Evolutionary conservation across 495 filamentous ascomycete genomes (phyloP), one percentile per base, ranked within the genome.

Genomic region (Eremomyces bilateralis): DNA sequence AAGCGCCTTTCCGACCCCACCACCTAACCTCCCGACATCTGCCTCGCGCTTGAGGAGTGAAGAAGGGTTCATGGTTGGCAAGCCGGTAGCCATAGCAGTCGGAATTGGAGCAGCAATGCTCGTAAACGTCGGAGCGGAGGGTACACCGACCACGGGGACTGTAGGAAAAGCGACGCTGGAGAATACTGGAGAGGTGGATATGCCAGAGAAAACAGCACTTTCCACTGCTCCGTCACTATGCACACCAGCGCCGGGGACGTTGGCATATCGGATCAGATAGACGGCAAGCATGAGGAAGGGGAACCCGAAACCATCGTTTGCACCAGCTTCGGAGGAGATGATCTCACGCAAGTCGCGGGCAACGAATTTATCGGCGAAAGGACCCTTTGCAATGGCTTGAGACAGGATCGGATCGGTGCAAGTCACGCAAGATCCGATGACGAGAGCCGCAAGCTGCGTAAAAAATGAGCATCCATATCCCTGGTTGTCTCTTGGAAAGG

Each of bases 231-330:
- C 24, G 13, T 27, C 13, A 17, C 30, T 16, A 32, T 32, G 30
- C 6, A 16, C 10, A 17, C 61, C 69, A 44, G 48, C 53, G 1
- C 72, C 74, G 34, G 61, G 61, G 43, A 65, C 59, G 1, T 67
- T 68, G 2, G 58, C 61, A 44, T 79, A 85, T 54, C 84, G 76
- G 44, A 90, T 68, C 22, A 92, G 48, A 49, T 84, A 92, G 31
- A 95, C 57, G 1, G 75, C 71, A 33, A 92, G 61, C 57, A 83
- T 91, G 16, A 93, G 58, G 44, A 90, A 93, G 0, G 83, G 84
- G 45, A 90, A 90, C 0, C 84, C 83, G n/a, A 95, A 64, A 0
- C 84, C 83, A 51, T 93, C 83, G 50, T 92, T 93, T 3, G 81
- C 79, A 2, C 84, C 85, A 0, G 76, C 81, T 56, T 95, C 83